Conservation (phyloP, 441 rosid species). For the Theobroma grandiflorum region DNA sequence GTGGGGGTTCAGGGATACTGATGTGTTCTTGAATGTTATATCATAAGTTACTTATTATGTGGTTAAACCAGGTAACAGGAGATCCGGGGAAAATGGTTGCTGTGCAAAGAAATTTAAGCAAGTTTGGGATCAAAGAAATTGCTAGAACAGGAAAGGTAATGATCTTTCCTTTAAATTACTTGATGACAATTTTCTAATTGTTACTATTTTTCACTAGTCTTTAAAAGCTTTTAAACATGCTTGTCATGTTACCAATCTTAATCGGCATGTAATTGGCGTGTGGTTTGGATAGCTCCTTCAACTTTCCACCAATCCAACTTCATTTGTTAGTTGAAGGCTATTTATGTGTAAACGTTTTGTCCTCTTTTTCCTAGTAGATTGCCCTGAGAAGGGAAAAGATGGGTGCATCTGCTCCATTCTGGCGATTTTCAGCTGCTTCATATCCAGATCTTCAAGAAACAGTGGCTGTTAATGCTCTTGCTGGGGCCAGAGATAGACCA, state of each 20-base stretch:
- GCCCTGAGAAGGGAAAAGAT: conserved; percentile 91
- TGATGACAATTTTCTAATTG: not conserved
- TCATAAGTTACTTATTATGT: not conserved
- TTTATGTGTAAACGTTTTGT: not conserved
- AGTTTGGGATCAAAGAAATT: conserved; percentile 93
- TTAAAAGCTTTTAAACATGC: not conserved
- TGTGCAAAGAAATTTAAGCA: conserved; percentile 71
- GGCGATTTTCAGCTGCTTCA: conserved; percentile 97
- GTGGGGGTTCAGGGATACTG: not conserved
- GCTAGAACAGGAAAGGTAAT: conserved; percentile 96
- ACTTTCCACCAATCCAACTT: not conserved
- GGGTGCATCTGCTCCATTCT: conserved; percentile 95
- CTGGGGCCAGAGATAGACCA: conserved; percentile 49
- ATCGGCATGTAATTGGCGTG: too few relatives aligned
- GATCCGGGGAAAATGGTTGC: conserved; percentile 97
- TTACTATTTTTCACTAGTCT: conserved; percentile 23
- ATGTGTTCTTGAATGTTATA: conserved; percentile 2
- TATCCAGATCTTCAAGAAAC: conserved; percentile 87
- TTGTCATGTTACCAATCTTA: not conserved
- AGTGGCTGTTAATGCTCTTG: conserved; percentile 48
- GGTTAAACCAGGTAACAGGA: conserved; percentile 74
- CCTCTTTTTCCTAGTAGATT: conserved; percentile 54
- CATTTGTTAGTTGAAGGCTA: not conserved
- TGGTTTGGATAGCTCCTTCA: not conserved
- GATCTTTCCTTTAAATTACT: conserved; percentile 17